Conservation (phyloP, 768 basidiomycete species). For the Tylopilus sp. region DNA sequence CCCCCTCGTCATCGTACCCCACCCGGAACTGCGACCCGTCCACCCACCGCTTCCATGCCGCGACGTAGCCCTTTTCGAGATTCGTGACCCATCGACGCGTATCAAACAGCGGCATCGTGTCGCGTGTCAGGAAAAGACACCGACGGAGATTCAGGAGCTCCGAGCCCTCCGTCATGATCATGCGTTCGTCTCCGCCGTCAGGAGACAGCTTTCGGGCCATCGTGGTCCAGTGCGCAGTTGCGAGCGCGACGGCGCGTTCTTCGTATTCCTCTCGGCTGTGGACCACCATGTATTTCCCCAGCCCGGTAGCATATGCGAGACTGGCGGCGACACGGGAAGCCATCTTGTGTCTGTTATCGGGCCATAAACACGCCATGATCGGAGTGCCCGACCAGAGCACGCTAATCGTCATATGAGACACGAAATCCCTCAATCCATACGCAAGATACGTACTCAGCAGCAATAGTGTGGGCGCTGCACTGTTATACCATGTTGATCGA, state of each 20-base stretch:
- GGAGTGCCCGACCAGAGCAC: slow-evolving; percentile 53
- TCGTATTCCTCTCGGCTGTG: slow-evolving; percentile 42
- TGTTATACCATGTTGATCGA: slow-evolving; percentile 9
- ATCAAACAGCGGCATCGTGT: slow-evolving; percentile 45
- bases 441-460: slow-evolving; percentile 39
- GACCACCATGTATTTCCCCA: slow-evolving; percentile 47
- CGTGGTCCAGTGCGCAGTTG: slow-evolving; percentile 23
- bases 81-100: slow-evolving; percentile 46
- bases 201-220: slow-evolving; percentile 6
- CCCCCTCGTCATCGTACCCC: slow-evolving; percentile 31
- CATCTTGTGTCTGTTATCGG: slow-evolving; percentile 46
- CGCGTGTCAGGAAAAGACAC: slow-evolving; percentile 40
- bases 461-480: slow-evolving; percentile 53
- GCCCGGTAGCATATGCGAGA: slow-evolving; percentile 45
- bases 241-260: slow-evolving; percentile 41
- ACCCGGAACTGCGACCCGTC: slow-evolving; percentile 36
- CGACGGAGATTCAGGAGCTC: slow-evolving; percentile 40
- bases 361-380: slow-evolving; percentile 43
- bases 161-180: slow-evolving; percentile 23
- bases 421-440: background rate
- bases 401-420: slow-evolving; percentile 25
- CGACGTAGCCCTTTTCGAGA: slow-evolving; percentile 41
- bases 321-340: slow-evolving; percentile 49
- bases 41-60: slow-evolving; percentile 49
- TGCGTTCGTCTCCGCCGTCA: background rate